phyloP scores from a whole-genome alignment of 2,329 filamentous ascomycete genomes.

The Rutstroemia sp. region DNA sequence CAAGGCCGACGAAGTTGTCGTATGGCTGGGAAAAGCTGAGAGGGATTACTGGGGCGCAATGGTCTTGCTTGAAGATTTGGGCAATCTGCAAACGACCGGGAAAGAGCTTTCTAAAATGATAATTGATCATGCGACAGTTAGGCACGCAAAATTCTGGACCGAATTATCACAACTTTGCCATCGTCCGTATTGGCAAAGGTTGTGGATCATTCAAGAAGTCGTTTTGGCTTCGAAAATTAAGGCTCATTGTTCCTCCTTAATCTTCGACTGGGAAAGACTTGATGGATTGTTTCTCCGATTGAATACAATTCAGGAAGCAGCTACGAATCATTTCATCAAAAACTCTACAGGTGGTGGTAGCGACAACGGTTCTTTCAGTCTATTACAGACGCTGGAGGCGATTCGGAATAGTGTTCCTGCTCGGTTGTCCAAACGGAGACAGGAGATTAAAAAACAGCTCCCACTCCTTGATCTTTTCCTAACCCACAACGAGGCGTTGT shows the following conservation, averaged over 20 bases:
- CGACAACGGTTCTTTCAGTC: background rate
- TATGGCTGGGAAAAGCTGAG: constrained; percentile 4
- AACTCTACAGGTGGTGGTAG: background rate
- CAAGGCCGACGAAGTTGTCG: constrained; percentile 1
- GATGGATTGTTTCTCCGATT: constrained; percentile 4
- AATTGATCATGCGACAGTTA: background rate
- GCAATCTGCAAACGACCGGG: background rate
- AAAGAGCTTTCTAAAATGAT: constrained; percentile 1
- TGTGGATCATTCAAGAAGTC: constrained; percentile 9
- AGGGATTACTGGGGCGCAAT: constrained; percentile 8
- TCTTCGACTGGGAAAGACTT: constrained; percentile 5
- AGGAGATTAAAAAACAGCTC: background rate
- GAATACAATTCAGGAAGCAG: background rate
- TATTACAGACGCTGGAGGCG: constrained; percentile 1
- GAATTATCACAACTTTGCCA: constrained; percentile 1
- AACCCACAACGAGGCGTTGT: constrained; percentile 6
- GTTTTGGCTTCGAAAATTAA: constrained; percentile 8
- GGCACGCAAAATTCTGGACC: constrained; percentile 5
- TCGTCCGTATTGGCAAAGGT: constrained; percentile 5
- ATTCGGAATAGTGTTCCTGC: constrained; percentile 2
- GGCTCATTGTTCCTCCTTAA: constrained; percentile 3
- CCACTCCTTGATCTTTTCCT: constrained; percentile 9
- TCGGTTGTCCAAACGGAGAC: constrained; percentile 2
- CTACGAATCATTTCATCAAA: background rate
- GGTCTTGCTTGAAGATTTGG: constrained; percentile 2